Base-by-base conservation (phyloP, 2,329 filamentous ascomycete genomes). In the Didymosphaeria variabile region DNA sequence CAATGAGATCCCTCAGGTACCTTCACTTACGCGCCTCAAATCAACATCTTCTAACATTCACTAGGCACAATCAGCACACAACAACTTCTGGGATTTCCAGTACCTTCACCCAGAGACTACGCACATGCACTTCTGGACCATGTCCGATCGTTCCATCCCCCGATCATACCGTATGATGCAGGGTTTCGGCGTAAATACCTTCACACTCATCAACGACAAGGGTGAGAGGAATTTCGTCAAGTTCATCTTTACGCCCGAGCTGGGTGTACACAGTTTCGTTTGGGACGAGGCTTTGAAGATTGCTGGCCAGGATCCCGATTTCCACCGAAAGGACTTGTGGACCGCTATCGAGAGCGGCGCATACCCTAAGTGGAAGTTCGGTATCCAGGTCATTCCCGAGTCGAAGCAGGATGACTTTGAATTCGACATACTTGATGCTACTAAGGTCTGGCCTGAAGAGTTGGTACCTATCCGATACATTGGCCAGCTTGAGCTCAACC, bases 401-500 rank as follows among this genome's bases (percentile, higher is more conserved):
- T 84, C 84, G 9, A 85, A 88, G 52, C 87, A 92, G 73, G 83
- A 94, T 63, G 87, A 91, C 17, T 96, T 94, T 62, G 92, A 94
- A 7, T 94, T 95, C 62, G 92, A 95, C 70, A 90, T 94, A 32
- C 85, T 96, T 1, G 92, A 96, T 67, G 89, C 92, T 0, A 96
- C 92, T 40, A 95, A 96, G 80, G 78, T 94, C 29, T 95, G 92
- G 91, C 92, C 92, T 0, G 91, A 95, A 72, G 90, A 94, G 13
- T 79, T 88, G 0, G 82, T 93, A 0, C 92, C 92, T 0, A 84
- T 94, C 21, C 86, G 90, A 8, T 92, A 92, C 72, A 91, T 96
- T 58, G 92, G 91, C 42, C 87, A 94, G 76, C 75, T 96, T 0
- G 89, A 94, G 73, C 84, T 96, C 6, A 94, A 95, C 82, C 86